Base-by-base conservation (phyloP, 495 filamentous ascomycete species). In the Hypoxylon trugodes region DNA sequence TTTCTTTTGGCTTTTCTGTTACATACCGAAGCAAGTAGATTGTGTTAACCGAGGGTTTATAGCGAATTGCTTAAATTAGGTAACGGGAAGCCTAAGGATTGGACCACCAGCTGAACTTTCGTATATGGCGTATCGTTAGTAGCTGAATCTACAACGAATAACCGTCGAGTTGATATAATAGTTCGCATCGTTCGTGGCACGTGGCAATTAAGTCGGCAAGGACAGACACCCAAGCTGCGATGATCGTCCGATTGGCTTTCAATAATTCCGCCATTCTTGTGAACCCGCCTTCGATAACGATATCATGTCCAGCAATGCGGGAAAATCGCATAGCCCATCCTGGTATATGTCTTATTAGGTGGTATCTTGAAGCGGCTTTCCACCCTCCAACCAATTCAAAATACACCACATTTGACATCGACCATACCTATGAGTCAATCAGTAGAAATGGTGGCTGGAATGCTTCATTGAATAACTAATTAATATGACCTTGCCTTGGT, bases 401-500 rank as follows among this genome's bases (percentile, higher is more conserved):
- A 21, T 42, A 13, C 24, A 16, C 15, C 12, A 25, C 8, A 35
- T 8, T n/a, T 21, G 26, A 40, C 21, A 19, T 26, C 24, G 21
- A 21, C 8, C 8, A 53, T 41, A 25, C 13, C 13, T 42, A 18
- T 21, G 21, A 48, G 35, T 24, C 3, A 33, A 28, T 35, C 7
- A 15, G 6, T 18, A 35, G 18, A 25, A 21, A 28, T 4, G 22
- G 22, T 66, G 33, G 49, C 32, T 36, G 56, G 56, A 57, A 56
- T 43, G 55, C 50, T 66, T 56, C 50, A 33, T 60, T 60, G 43
- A 37, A 46, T 66, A 60, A 50, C 62, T 60, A 60, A 33, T 28
- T 59, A 49, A 28, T 24, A 60, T 33, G 41, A 36, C 49, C 41
- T 28, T 55, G 2, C 49, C 40, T 37, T 16, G 38, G 40, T 22